Percentiles rank a stretch among this genome's conserved stretches.
phyloP scores from a whole-genome alignment of 139 green algal species.

The Ettlia oleoabundans region DNA sequence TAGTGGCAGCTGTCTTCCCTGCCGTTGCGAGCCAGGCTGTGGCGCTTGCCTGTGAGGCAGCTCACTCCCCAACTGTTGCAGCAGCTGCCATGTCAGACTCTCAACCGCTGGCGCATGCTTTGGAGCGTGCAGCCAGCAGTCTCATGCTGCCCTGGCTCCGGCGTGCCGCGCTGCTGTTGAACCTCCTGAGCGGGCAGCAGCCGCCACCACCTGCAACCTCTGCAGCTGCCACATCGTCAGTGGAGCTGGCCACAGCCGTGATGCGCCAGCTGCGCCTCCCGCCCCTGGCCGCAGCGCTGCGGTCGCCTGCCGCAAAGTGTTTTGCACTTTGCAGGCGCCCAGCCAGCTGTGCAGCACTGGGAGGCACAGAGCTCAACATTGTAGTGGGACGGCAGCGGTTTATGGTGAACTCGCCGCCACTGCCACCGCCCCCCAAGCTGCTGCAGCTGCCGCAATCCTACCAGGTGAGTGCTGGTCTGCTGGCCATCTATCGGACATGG shows the following conservation, averaged over 20 bases:
- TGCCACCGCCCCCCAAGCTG: background rate
- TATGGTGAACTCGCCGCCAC: background rate
- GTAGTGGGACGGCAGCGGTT: background rate
- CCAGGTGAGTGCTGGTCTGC: background rate
- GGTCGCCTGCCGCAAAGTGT: too few species aligned
- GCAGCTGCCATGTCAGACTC: background rate
- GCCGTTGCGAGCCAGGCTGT: background rate
- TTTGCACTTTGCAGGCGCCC: too few species aligned
- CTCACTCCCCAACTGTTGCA: background rate
- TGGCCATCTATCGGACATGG: background rate
- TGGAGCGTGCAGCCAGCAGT: background rate
- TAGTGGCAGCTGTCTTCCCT: background rate
- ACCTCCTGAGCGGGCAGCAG: background rate
- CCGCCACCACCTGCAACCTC: too few species aligned
- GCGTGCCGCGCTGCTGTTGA: background rate
- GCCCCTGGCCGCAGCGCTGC: too few species aligned
- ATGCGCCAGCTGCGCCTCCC: too few species aligned
- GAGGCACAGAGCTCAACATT: conserved; percentile 2
- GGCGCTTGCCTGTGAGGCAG: background rate
- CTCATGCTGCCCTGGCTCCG: conserved; percentile 7
- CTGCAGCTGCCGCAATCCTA: conserved; percentile 15
- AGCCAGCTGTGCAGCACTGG: too few species aligned
- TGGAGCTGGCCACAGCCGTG: too few species aligned
- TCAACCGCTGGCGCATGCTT: background rate
- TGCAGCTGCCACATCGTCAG: too few species aligned